Evolutionary conservation across 192 early-diverging fungal species (phyloP), one percentile per base, ranked within the genome.

Genomic region (Coemansia sp.): DNA sequence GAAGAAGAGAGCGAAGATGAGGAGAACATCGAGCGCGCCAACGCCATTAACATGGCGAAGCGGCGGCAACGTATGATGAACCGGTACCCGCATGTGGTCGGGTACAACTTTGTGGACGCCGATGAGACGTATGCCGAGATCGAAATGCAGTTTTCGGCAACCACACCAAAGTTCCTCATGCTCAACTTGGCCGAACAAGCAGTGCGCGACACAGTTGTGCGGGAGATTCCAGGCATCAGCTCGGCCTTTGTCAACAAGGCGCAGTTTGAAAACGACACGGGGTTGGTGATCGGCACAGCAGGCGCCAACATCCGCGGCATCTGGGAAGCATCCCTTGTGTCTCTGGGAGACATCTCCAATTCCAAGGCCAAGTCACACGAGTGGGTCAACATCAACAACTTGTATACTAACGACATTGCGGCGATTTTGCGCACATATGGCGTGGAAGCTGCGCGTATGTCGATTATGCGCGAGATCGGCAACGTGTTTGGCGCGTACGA

Each of bases 381-480:
- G 50, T 73, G 91, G 69, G 87, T 98, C 56, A 94, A 99, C 64
- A 81, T 97, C 57, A 85, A 91, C 73, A 72, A 85, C 32, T 88
- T 99, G 37, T 90, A 93, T 70, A 95, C 95, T 58, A 99, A 98
- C 85, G 95, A 98, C 65, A 95, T 99, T 78, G 90, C 89, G n/a
- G 94, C 93, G 11, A 87, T 98, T 7, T 72, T 98, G 35, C 79
- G 84, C 23, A 93, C 92, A 4, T 99, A 98, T 83, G 98, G 98
- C 74, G 96, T 99, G 21, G 98, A 99, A 69, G 98, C 98, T 0
- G 96, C 96, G 0, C 84, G 96, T 10, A 86, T 85, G 32, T 87
- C 94, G 15, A 96, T 99, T 56, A 91, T 97, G 73, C 88, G 90
- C 56, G 96, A 99, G 83, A 87, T 99, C 53, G 87, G 87, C 6